Evolutionary conservation across 371 early-diverging fungal species (phyloP).

Genomic region (Apophysomyces variabilis): DNA sequence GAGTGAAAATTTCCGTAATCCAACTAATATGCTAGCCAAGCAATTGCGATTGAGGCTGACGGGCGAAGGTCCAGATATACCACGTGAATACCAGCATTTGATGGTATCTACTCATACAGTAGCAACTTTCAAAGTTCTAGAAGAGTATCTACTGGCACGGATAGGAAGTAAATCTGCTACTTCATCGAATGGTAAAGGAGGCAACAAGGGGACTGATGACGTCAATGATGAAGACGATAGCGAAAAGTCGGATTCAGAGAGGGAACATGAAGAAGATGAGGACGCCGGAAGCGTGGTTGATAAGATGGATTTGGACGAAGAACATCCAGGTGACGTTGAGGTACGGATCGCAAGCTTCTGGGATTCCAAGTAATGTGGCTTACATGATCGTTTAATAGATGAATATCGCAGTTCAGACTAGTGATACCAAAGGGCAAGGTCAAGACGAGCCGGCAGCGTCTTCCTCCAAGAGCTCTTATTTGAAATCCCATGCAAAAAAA

Average conservation of each 20-base stretch:
- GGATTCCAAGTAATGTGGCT: neutral
- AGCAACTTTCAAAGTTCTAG: slow-evolving; percentile 79
- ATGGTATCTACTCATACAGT: slow-evolving; percentile 87
- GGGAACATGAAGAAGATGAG: slow-evolving; percentile 5
- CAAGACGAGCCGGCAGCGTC: neutral
- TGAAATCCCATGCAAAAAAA: neutral
- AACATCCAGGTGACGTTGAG: neutral
- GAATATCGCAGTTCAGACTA: neutral
- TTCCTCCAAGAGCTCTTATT: neutral
- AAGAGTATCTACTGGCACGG: slow-evolving; percentile 73
- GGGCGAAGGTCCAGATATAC: slow-evolving; percentile 59
- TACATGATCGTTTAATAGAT: neutral
- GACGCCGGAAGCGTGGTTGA: neutral
- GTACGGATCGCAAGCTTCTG: neutral
- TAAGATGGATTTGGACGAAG: slow-evolving; percentile 13
- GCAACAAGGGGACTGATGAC: slow-evolving; percentile 30
- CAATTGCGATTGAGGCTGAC: slow-evolving; percentile 72
- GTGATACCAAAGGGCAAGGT: neutral
- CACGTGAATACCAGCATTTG: slow-evolving; percentile 55
- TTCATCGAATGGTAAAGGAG: slow-evolving; percentile 19
- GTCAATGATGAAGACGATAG: slow-evolving; percentile 42
- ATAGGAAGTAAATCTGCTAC: slow-evolving; percentile 25
- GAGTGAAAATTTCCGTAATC: slow-evolving; percentile 50
- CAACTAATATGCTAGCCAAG: slow-evolving; percentile 77
- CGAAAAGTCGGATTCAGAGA: slow-evolving; percentile 10